phyloP scores from a whole-genome alignment of 805 yeast species.

The Lipomyces yamanashiensis region DNA sequence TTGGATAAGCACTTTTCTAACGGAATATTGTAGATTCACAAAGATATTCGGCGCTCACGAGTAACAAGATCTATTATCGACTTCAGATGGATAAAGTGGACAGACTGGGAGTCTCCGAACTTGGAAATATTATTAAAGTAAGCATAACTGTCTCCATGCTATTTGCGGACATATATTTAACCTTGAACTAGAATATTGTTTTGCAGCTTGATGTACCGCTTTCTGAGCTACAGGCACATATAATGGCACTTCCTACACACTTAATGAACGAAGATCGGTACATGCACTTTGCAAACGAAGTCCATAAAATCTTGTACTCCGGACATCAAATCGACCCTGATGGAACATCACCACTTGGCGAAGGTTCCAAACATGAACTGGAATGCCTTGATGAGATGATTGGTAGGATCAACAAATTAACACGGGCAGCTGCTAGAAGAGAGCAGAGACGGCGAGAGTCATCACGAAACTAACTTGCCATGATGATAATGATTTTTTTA shows the following conservation, averaged over 20 bases:
- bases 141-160: not conserved
- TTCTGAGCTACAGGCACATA: conserved; percentile 43
- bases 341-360: conserved; percentile 10
- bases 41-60: not conserved
- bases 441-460: conserved; percentile 6
- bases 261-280: conserved; percentile 30
- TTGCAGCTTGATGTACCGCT: conserved; percentile 56
- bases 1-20: not conserved
- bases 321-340: conserved; percentile 29
- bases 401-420: conserved; percentile 24
- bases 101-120: conserved; percentile 28
- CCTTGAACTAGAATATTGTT: conserved; percentile 24
- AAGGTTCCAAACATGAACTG: conserved; percentile 25
- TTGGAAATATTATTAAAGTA: conserved; percentile 36
- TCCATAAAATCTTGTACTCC: conserved; percentile 27
- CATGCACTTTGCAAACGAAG: conserved; percentile 37
- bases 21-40: conserved; percentile 18
- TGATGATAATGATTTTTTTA: not conserved
- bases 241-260: conserved; percentile 24
- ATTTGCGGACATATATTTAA: not conserved
- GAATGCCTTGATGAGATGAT: conserved; percentile 35
- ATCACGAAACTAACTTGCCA: not conserved
- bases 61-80: conserved; percentile 20
- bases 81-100: conserved; percentile 36
- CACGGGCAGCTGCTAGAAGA: conserved; percentile 21